These are phyloP conservation scores for Hanseniaspora osmophila DNA, from an alignment of 805 yeast genomes.

Conservation along the genomic window DNA sequence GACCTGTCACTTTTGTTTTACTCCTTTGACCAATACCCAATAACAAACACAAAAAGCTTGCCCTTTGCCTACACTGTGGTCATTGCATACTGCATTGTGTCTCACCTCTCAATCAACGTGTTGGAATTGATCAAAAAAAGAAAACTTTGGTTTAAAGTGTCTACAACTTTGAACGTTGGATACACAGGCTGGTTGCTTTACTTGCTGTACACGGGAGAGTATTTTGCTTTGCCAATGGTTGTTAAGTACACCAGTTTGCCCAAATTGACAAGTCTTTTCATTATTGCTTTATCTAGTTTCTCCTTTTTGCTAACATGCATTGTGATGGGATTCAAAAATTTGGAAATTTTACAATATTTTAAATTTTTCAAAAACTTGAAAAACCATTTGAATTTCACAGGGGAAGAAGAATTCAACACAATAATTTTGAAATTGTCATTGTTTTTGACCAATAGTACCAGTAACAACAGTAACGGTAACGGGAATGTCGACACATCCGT, in stretches of 20 bases:
- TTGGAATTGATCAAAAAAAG: slow-evolving; percentile 43
- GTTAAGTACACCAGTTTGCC: slow-evolving; percentile 52
- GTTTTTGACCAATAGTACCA: slow-evolving; percentile 6
- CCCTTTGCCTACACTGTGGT: background rate
- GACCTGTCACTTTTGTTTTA: slow-evolving; percentile 18
- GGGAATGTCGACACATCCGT: no score
- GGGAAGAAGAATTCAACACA: slow-evolving; percentile 19
- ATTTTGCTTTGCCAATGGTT: slow-evolving; percentile 38
- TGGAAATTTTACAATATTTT: slow-evolving; percentile 16
- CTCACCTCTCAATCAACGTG: slow-evolving; percentile 48
- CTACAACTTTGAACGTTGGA: slow-evolving; percentile 41
- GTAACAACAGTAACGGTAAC: no score
- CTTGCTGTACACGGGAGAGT: slow-evolving; percentile 27
- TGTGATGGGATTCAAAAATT: slow-evolving; percentile 22
- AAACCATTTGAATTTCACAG: slow-evolving; percentile 18
- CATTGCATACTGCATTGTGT: slow-evolving; percentile 37
- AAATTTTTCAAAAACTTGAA: slow-evolving; percentile 19
- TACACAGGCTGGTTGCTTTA: slow-evolving; percentile 35
- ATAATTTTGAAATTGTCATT: slow-evolving; percentile 14
- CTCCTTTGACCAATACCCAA: slow-evolving; percentile 6
- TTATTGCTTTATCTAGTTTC: slow-evolving; percentile 36
- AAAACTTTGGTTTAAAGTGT: slow-evolving; percentile 47
- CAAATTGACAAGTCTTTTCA: slow-evolving; percentile 39
- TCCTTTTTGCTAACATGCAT: slow-evolving; percentile 47
- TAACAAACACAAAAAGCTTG: background rate